Conservation (phyloP, 2,329 filamentous ascomycete genomes). For the Blumeriella jaapii region DNA sequence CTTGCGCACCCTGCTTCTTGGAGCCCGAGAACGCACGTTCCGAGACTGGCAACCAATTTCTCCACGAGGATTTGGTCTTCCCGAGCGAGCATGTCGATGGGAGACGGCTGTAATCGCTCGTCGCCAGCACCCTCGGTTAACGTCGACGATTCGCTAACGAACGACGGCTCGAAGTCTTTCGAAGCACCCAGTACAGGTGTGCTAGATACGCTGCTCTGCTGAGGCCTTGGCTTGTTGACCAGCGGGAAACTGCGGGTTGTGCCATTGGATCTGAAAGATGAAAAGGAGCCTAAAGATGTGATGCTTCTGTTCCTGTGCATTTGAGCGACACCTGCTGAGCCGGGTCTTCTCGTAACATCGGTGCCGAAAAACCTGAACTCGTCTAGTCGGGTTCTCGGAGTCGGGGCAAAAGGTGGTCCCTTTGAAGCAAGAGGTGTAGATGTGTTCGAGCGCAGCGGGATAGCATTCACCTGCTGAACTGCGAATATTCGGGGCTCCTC, state of each 20-base stretch:
- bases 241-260: conserved; percentile 53
- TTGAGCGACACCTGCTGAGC: conserved; percentile 12
- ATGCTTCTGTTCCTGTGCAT: conserved; percentile 8
- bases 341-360: conserved; percentile 8
- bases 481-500: conserved; percentile 31
- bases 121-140: conserved; percentile 10
- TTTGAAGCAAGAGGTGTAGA: conserved; percentile 17
- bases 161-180: conserved; percentile 10
- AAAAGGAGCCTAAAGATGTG: conserved; percentile 44
- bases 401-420: conserved; percentile 22
- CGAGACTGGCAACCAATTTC: conserved; percentile 45
- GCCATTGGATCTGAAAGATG: conserved; percentile 34
- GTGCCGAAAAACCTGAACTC: conserved; percentile 5
- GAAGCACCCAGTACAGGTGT: conserved; percentile 6
- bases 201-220: conserved; percentile 4
- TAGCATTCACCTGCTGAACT: conserved; percentile 26
- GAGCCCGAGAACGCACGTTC: conserved; percentile 47
- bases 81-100: conserved; percentile 25
- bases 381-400: conserved; percentile 6
- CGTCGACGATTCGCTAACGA: conserved; percentile 13
- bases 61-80: conserved; percentile 52
- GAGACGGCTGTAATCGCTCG: conserved; percentile 17
- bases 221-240: conserved; percentile 37
- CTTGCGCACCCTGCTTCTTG: conserved; percentile 42
- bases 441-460: conserved; percentile 1